phyloP scores from a whole-genome alignment of 257 asterid genomes.

The Euphrasia confusa region DNA sequence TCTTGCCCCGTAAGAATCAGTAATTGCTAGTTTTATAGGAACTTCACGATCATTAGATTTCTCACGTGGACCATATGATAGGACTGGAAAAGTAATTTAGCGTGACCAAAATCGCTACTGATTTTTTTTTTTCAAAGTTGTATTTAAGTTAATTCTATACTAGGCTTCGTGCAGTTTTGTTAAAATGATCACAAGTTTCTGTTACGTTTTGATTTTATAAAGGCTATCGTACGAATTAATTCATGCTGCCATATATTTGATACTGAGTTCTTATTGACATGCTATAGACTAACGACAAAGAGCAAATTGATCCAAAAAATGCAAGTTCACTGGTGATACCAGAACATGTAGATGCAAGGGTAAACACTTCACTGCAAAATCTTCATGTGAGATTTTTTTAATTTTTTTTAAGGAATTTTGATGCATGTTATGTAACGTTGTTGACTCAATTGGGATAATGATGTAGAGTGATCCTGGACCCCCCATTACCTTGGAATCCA shows the following conservation, averaged over 20 bases:
- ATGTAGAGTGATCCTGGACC: constrained; percentile 40
- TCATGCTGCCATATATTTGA: not conserved
- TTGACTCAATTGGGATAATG: constrained; percentile 16
- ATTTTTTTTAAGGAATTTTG: constrained; percentile 7
- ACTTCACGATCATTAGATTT: not conserved
- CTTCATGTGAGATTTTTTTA: constrained; percentile 27
- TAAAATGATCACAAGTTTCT: too few species aligned
- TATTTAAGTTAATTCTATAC: too few species aligned
- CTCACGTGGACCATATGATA: not conserved
- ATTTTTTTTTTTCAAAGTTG: too few species aligned
- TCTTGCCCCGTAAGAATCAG: too few species aligned
- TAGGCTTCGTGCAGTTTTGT: too few species aligned
- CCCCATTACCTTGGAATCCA: constrained; percentile 20
- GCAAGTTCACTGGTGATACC: constrained; percentile 5
- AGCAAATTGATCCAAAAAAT: constrained; percentile 23
- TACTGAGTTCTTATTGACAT: constrained; percentile 16
- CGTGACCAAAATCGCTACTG: too few species aligned
- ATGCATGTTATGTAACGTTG: not conserved
- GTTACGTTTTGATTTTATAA: not conserved
- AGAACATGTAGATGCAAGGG: constrained; percentile 19
- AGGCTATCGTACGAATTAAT: not conserved
- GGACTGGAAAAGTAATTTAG: not conserved
- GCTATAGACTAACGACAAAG: constrained; percentile 29
- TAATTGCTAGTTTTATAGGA: too few species aligned
- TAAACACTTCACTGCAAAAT: constrained; percentile 21